phyloP scores from a whole-genome alignment of 2,329 filamentous ascomycete species.

The Calonectria ilicicola region DNA sequence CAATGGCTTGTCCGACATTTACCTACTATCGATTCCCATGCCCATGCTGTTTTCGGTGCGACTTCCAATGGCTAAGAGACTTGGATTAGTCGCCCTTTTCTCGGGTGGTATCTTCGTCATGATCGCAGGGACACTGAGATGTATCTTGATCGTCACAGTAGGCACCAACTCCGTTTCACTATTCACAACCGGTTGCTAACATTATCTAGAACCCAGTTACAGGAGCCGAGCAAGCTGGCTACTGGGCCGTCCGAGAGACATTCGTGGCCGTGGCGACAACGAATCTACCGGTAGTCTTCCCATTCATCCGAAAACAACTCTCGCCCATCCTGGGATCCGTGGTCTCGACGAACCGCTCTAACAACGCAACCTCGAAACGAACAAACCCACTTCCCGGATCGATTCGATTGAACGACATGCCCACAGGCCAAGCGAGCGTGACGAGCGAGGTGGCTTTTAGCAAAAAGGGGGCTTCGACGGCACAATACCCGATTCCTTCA shows the following conservation, averaged over 20 bases:
- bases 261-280: constrained; percentile 54
- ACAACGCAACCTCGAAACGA: constrained; percentile 17
- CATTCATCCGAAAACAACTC: constrained; percentile 45
- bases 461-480: constrained; percentile 16
- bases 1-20: constrained; percentile 66
- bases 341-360: constrained; percentile 1
- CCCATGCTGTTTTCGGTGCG: constrained; percentile 57
- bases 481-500: constrained; percentile 23
- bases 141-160: constrained; percentile 49
- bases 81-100: constrained; percentile 50
- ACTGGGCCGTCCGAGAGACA: constrained; percentile 52
- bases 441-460: neutral
- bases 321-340: constrained; percentile 26
- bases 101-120: constrained; percentile 52
- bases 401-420: constrained; percentile 26
- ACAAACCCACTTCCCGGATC: constrained; percentile 27
- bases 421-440: neutral
- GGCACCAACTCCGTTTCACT: constrained; percentile 1
- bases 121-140: constrained; percentile 48
- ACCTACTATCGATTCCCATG: constrained; percentile 66
- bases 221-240: constrained; percentile 48
- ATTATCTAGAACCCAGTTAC: constrained; percentile 47
- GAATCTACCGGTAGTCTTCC: constrained; percentile 54
- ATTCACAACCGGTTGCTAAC: neutral
- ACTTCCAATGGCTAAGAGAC: constrained; percentile 47